Evolutionary conservation across 2,329 filamentous ascomycete genomes (phyloP).

Genomic region (Fusarium buharicum): DNA sequence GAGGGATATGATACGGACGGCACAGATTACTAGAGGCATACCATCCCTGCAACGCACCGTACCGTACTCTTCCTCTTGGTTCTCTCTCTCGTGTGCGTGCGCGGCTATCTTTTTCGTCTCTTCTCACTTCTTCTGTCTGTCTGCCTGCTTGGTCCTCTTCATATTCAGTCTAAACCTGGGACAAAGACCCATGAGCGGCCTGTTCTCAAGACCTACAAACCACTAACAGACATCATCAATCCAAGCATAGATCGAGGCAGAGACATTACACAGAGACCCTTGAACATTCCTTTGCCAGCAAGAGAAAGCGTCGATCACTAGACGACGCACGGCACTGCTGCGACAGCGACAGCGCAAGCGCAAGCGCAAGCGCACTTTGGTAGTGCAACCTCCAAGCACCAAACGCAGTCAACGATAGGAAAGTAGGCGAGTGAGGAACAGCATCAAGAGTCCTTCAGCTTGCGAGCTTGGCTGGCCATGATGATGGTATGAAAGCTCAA

Average conservation of each 20-base stretch:
- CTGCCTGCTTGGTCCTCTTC: constrained; percentile 2
- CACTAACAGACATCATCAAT: constrained; percentile 10
- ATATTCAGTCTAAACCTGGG: constrained; percentile 12
- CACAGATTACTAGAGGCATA: neutral
- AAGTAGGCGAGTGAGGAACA: constrained; percentile 6
- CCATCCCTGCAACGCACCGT: constrained; percentile 13
- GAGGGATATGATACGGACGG: too few relatives aligned
- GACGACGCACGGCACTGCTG: neutral
- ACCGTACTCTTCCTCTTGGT: constrained; percentile 10
- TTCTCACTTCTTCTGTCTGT: constrained; percentile 5
- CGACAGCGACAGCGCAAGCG: constrained; percentile 3
- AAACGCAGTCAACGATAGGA: neutral
- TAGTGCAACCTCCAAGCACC: constrained; percentile 5
- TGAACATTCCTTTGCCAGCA: constrained; percentile 11
- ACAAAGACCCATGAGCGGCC: constrained; percentile 31
- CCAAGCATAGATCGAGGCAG: constrained; percentile 16
- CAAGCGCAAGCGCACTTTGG: neutral
- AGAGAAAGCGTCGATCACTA: constrained; percentile 12
- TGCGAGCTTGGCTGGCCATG: constrained; percentile 21
- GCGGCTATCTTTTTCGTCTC: neutral
- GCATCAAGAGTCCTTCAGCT: constrained; percentile 15
- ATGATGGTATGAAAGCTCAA: constrained; percentile 33
- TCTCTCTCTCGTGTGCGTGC: constrained; percentile 12
- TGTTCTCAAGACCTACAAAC: constrained; percentile 24
- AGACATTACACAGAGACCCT: constrained; percentile 35